phyloP scores from a whole-genome alignment of 163 green algal species.

The Trebouxia gelatinosa region DNA sequence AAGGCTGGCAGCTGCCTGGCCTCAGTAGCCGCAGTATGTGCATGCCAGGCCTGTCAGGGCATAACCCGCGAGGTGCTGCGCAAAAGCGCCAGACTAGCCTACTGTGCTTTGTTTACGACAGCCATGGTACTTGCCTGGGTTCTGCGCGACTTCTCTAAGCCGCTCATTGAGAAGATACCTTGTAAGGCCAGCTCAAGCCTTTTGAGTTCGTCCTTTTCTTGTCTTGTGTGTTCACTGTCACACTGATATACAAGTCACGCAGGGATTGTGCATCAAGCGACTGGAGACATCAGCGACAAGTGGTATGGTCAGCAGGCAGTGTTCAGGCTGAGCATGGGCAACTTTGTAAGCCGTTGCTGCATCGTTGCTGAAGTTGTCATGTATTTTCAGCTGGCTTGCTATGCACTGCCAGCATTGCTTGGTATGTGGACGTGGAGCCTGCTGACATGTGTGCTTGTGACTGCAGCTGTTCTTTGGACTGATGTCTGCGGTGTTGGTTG shows the following conservation, averaged over 20 bases:
- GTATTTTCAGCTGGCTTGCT: background rate
- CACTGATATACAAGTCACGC: no score
- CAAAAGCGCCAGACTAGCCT: slow-evolving; percentile 73
- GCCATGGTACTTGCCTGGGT: slow-evolving; percentile 87
- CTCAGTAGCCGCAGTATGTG: slow-evolving; percentile 37
- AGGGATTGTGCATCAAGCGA: slow-evolving; percentile 78
- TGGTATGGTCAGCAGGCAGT: slow-evolving; percentile 97
- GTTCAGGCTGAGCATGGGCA: slow-evolving; percentile 91
- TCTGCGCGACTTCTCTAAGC: slow-evolving; percentile 90
- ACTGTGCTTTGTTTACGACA: slow-evolving; percentile 89
- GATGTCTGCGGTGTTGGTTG: slow-evolving; percentile 78
- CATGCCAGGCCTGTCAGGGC: slow-evolving; percentile 44
- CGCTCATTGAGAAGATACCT: slow-evolving; percentile 88
- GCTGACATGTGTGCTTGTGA: background rate
- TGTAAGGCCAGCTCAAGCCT: no score
- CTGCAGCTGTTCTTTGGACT: slow-evolving; percentile 82
- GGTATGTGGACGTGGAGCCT: background rate
- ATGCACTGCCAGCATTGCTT: background rate
- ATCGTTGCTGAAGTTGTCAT: background rate
- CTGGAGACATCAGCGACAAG: slow-evolving; percentile 64
- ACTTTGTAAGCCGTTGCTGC: slow-evolving; percentile 68
- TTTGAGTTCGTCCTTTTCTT: no score
- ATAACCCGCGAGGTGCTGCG: slow-evolving; percentile 49
- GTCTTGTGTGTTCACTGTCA: no score
- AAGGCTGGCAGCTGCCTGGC: slow-evolving; percentile 34